Evolutionary conservation across 106 monocot species (phyloP).

Genomic region (Acanthochlamys bracteata): DNA sequence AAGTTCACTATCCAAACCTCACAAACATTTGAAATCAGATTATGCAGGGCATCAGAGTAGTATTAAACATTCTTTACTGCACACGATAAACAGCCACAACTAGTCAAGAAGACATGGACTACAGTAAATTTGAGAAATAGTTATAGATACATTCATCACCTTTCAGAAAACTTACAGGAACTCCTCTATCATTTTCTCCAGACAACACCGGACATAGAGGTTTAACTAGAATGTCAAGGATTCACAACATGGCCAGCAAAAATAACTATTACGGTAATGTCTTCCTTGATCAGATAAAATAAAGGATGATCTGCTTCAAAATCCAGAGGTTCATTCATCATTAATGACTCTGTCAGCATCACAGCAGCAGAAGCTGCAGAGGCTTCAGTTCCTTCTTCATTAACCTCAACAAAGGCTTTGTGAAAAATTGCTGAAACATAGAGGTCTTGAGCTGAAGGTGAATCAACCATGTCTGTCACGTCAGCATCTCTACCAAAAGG

Average conservation of each 20-base stretch:
- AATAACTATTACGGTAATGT: constrained; percentile 36
- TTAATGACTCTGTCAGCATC: constrained; percentile 15
- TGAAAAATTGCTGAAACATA: constrained; percentile 48
- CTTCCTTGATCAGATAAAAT: constrained; percentile 47
- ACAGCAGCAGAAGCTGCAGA: constrained; percentile 57
- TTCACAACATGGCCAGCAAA: constrained; percentile 52
- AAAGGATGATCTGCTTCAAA: constrained; percentile 69
- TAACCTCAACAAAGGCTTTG: constrained; percentile 66
- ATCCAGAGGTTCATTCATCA: constrained; percentile 8
- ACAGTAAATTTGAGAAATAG: too few relatives aligned
- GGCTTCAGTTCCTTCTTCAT: constrained; percentile 86
- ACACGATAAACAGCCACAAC: too few relatives aligned
- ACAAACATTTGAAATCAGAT: too few relatives aligned
- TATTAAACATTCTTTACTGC: too few relatives aligned
- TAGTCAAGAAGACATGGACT: too few relatives aligned
- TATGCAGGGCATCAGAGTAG: too few relatives aligned
- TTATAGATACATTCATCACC: too few relatives aligned
- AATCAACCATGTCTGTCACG: constrained; percentile 41
- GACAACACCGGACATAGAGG: neutral
- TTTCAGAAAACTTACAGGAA: too few relatives aligned
- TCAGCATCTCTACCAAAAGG: constrained; percentile 35
- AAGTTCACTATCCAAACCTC: too few relatives aligned
- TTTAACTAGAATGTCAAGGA: constrained; percentile 20
- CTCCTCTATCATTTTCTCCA: too few relatives aligned
- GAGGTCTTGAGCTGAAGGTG: constrained; percentile 16